Conservation (phyloP, 768 basidiomycete species). For the Lyophyllum atratum region DNA sequence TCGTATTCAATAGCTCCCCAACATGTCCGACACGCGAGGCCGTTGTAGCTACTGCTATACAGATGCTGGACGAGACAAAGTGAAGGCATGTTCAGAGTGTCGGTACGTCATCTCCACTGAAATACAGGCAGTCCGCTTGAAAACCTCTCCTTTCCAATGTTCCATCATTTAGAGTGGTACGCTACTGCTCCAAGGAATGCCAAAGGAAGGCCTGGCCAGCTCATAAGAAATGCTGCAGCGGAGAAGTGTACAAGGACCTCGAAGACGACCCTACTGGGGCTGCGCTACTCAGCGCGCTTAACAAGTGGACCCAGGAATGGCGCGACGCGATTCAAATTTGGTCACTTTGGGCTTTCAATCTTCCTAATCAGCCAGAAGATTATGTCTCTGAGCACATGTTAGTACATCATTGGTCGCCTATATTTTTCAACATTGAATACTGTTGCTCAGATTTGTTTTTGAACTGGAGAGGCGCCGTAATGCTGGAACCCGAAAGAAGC, state of each 20-base stretch:
- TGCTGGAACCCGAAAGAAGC: background rate
- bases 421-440: background rate
- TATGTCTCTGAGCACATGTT: constrained; percentile 8
- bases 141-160: background rate
- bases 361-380: constrained; percentile 5
- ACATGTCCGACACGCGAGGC: constrained; percentile 8
- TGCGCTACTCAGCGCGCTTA: constrained; percentile 1
- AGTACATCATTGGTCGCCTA: background rate
- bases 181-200: constrained; percentile 14
- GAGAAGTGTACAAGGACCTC: constrained; percentile 7
- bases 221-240: constrained; percentile 7
- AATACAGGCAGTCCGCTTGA: background rate
- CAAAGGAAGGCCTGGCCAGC: constrained; percentile 11
- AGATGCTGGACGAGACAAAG: constrained; percentile 7
- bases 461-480: constrained; percentile 3
- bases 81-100: constrained; percentile 11
- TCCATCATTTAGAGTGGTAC: constrained; percentile 5
- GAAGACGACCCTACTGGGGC: constrained; percentile 5
- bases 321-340: constrained; percentile 6
- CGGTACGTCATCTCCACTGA: background rate
- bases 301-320: constrained; percentile 9
- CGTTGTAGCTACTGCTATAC: constrained; percentile 8
- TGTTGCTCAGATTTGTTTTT: background rate
- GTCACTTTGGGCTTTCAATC: constrained; percentile 8
- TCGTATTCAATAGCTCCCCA: background rate